These are phyloP conservation scores for Suhomyces taliae DNA, from an alignment of 1,139 yeast species.

Conservation along the genomic window DNA sequence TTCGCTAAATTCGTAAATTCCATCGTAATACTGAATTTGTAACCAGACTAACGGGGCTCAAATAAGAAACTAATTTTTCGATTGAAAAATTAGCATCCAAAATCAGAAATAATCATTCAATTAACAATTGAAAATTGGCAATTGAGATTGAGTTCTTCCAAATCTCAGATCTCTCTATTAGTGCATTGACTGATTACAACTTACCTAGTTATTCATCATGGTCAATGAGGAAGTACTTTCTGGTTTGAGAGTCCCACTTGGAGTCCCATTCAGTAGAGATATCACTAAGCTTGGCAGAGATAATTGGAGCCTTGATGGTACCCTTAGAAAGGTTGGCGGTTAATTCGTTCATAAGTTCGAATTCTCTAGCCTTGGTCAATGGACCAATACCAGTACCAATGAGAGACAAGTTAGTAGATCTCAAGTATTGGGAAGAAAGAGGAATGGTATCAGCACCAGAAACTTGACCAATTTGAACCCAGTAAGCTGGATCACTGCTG, in stretches of 20 bases:
- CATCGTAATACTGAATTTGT: no score
- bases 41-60: no score
- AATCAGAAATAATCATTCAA: no score
- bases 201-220: neutral
- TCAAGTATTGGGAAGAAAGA: constrained; percentile 15
- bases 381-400: constrained; percentile 26
- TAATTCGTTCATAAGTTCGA: constrained; percentile 3
- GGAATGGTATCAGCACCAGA: constrained; percentile 16
- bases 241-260: constrained; percentile 4
- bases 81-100: no score
- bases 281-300: constrained; percentile 10
- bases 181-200: no score
- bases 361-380: constrained; percentile 6
- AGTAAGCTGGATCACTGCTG: constrained; percentile 12
- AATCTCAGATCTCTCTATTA: no score
- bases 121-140: no score
- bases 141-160: no score
- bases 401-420: constrained; percentile 19
- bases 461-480: constrained; percentile 23
- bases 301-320: constrained; percentile 4
- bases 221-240: constrained; percentile 12
- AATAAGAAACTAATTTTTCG: no score
- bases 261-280: constrained; percentile 11
- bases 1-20: no score
- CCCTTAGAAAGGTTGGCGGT: constrained; percentile 11